Conservation (phyloP, 2,329 filamentous ascomycete genomes). For the Penicillium decumbens region DNA sequence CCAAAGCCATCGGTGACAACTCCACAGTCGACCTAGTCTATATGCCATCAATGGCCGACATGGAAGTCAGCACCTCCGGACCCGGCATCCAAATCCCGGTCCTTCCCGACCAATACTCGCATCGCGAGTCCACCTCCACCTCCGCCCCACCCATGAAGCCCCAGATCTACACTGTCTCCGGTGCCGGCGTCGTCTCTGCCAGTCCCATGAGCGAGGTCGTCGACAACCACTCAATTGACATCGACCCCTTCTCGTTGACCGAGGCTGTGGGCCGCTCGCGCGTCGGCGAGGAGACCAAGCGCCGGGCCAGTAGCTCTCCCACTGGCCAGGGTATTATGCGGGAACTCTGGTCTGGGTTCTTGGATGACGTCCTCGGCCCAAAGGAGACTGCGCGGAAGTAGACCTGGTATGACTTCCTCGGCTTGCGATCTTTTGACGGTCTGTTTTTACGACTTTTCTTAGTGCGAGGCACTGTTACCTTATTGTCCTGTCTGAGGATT, state of each 20-base stretch:
- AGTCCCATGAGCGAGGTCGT: conserved; percentile 56
- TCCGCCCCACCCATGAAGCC: conserved; percentile 48
- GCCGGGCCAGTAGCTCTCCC: conserved; percentile 31
- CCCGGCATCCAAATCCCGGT: conserved; percentile 49
- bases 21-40: conserved; percentile 62
- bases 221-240: conserved; percentile 53
- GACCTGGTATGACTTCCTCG: not conserved
- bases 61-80: conserved; percentile 35
- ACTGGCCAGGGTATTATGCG: conserved; percentile 29
- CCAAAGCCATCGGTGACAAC: conserved; percentile 54
- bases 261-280: conserved; percentile 45
- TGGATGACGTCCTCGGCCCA: conserved; percentile 38
- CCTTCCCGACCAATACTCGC: conserved; percentile 40
- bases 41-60: conserved; percentile 50
- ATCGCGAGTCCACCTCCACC: conserved; percentile 23
- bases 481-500: not conserved
- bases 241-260: conserved; percentile 55
- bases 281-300: conserved; percentile 32
- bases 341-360: conserved; percentile 36
- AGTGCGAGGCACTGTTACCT: not conserved
- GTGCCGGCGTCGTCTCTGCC: conserved; percentile 41
- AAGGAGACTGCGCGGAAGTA: conserved; percentile 26
- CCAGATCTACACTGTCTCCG: conserved; percentile 50
- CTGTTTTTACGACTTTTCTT: not conserved
- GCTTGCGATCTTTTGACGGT: not conserved